phyloP scores from a whole-genome alignment of 495 filamentous ascomycete genomes.

The Parathielavia appendiculata region DNA sequence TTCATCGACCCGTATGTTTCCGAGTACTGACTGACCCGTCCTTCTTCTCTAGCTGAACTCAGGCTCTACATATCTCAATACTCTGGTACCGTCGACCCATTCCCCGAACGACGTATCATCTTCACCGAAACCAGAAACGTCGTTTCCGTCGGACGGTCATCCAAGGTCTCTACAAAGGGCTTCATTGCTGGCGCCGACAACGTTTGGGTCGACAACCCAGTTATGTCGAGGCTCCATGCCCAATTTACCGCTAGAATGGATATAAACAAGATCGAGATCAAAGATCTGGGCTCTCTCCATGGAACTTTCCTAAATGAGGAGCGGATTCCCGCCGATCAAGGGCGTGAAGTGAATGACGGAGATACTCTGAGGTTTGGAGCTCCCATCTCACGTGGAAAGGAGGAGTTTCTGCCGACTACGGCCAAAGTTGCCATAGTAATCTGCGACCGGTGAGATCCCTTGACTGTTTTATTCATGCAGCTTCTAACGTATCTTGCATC shows the following conservation, averaged over 20 bases:
- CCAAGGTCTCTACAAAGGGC: slow-evolving; percentile 37
- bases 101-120: slow-evolving; percentile 29
- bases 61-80: background rate
- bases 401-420: slow-evolving; percentile 38
- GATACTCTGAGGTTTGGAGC: slow-evolving; percentile 46
- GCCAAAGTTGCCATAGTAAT: slow-evolving; percentile 26
- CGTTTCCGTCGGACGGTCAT: slow-evolving; percentile 38
- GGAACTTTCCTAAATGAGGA: slow-evolving; percentile 46
- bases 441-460: slow-evolving; percentile 6
- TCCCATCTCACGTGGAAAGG: slow-evolving; percentile 37
- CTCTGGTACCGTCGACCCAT: background rate
- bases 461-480: background rate
- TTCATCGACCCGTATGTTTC: too few relatives aligned
- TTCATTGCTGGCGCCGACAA: slow-evolving; percentile 47
- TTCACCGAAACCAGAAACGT: slow-evolving; percentile 21
- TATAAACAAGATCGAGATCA: slow-evolving; percentile 39
- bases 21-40: background rate
- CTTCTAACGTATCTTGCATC: background rate
- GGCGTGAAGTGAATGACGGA: slow-evolving; percentile 28
- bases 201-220: slow-evolving; percentile 71
- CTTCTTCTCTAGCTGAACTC: background rate
- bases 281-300: slow-evolving; percentile 53
- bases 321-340: slow-evolving; percentile 2
- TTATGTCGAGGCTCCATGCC: slow-evolving; percentile 78
- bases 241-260: slow-evolving; percentile 45